Base-by-base conservation (phyloP, 2,329 filamentous ascomycete genomes). In the Hymenoscyphus salicellus region DNA sequence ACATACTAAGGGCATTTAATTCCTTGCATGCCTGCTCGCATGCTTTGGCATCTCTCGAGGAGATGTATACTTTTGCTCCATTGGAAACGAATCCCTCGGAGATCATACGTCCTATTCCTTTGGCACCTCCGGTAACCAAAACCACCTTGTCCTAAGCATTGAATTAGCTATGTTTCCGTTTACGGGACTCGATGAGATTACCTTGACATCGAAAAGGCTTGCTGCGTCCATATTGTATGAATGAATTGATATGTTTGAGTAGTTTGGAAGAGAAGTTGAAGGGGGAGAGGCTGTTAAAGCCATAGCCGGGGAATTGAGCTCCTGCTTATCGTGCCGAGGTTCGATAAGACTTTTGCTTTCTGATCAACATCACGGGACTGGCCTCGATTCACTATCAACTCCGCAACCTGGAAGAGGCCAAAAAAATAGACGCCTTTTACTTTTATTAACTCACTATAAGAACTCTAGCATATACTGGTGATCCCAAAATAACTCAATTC, bases 1-100 rank as follows among this genome's bases (percentile, higher is more conserved):
- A 55, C 28, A 56, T 81, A 70, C 84, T 81, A 33, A 84, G 79
- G 68, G 80, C 77, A 68, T 83, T 85, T 63, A 87, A 76, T 56
- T 84, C 84, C 1, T 85, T 83, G 36, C 78, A 83, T 20, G 87
- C 84, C 58, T 89, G 80, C 72, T 81, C 79, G 77, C 86, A 87
- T 30, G 80, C 78, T 55, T 84, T 86, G 17, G 85, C 86, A 36
- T 89, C 88, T 28, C 86, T 82, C 5, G 86, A 89, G 5, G 86
- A 86, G 67, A 92, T 88, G 79, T 90, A 91, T 5, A 91, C 89
- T 67, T 84, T 89, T 64, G 84, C 83, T 63, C 86, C 86, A 76
- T 88, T 89, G 63, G 79, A 74, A n/a, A 89, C 81, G 76, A 87
- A 89, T 64, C 86, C 87, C 63, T 86, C 80, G 36, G 85, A 84